Evolutionary conservation across 2,329 filamentous ascomycete genomes (phyloP).

Genomic region (Diaporthe caulivora): DNA sequence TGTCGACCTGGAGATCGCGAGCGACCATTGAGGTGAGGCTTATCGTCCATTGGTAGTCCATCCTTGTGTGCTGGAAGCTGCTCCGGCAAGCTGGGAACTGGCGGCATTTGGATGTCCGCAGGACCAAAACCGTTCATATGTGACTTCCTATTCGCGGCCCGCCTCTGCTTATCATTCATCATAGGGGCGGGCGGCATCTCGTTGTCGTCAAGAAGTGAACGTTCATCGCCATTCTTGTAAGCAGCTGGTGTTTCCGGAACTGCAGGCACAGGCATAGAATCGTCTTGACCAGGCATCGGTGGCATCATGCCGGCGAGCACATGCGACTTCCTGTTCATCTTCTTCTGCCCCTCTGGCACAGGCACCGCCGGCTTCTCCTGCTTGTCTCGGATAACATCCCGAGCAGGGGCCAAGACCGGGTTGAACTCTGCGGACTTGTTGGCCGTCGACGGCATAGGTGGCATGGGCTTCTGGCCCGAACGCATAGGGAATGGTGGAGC

Average conservation of each 20-base stretch:
- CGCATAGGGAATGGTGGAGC: background rate
- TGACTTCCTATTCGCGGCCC: constrained; percentile 24
- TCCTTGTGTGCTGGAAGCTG: background rate
- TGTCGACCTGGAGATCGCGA: too few species aligned
- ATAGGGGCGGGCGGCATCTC: background rate
- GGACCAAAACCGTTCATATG: constrained; percentile 18
- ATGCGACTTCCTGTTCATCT: constrained; percentile 27
- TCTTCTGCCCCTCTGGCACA: background rate
- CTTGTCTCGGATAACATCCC: background rate
- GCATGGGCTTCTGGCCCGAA: background rate
- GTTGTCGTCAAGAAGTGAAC: background rate
- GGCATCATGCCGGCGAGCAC: background rate
- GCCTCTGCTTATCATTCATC: constrained; percentile 2
- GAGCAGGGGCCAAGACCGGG: background rate
- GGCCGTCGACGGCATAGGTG: background rate
- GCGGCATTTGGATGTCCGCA: constrained; percentile 7
- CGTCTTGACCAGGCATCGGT: background rate
- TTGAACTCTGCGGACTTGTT: background rate
- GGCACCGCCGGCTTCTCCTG: background rate
- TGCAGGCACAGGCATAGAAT: constrained; percentile 3
- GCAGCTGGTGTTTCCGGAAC: background rate
- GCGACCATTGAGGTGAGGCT: too few species aligned
- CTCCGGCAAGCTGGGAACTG: constrained; percentile 18
- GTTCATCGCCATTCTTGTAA: background rate
- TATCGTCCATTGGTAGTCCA: background rate